A percentile compares a stretch with the other conserved stretches of the same genome.
Evolutionary conservation across 352 stramenopile species (phyloP).

Genomic region (Globisporangium polare): DNA sequence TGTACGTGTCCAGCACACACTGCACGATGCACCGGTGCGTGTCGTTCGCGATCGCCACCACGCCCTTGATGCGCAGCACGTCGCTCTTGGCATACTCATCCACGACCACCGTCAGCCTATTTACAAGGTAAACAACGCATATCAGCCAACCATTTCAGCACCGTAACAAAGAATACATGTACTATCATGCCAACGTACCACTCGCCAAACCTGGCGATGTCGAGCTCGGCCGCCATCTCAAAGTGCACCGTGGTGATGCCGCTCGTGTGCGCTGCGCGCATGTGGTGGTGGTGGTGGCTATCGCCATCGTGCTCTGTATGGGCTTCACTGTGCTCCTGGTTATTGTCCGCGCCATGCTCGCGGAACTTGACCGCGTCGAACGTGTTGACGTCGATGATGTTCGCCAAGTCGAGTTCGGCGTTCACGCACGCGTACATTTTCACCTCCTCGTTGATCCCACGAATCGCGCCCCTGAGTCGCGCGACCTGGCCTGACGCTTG

Average conservation of each 20-base stretch:
- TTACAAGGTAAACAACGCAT: background rate
- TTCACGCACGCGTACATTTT: conserved; percentile 42
- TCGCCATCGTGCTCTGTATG: conserved; percentile 6
- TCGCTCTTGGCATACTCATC: conserved; percentile 48
- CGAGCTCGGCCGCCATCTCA: conserved; percentile 39
- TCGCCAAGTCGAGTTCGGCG: conserved; percentile 39
- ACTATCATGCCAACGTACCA: conserved; percentile 28
- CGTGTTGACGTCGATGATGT: conserved; percentile 66
- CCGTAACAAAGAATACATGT: background rate
- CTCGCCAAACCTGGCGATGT: conserved; percentile 49
- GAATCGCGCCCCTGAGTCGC: conserved; percentile 30
- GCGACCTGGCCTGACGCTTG: conserved; percentile 16
- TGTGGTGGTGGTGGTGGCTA: conserved; percentile 6
- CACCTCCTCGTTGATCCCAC: conserved; percentile 45
- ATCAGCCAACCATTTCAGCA: background rate
- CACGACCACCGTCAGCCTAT: conserved; percentile 46
- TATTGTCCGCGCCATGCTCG: background rate
- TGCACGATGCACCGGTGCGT: conserved; percentile 55
- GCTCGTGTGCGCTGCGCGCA: conserved; percentile 39
- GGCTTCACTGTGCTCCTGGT: background rate
- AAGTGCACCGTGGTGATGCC: conserved; percentile 56
- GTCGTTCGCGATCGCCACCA: conserved; percentile 46
- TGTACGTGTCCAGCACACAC: conserved; percentile 73
- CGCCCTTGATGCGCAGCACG: conserved; percentile 63
- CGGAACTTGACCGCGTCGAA: conserved; percentile 69